Base-by-base conservation (phyloP, 305 asterid genomes). In the Fraxinus platypoda region DNA sequence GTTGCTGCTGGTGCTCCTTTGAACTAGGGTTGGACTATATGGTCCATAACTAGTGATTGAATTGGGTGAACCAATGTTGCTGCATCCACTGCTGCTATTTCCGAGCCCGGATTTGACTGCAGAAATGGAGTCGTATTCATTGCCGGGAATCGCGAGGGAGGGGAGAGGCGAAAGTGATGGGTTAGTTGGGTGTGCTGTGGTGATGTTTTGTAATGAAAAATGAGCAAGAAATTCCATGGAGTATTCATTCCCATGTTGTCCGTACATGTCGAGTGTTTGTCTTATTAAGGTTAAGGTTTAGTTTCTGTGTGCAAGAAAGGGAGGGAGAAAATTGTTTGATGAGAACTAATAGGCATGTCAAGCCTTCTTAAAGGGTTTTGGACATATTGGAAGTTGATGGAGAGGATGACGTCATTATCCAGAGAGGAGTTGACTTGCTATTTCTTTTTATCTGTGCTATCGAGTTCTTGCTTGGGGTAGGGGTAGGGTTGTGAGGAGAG, bases 41-140 rank as follows among this genome's bases (percentile, higher is more conserved):
- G 85, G 74, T 17, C 82, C 90, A 80, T 86, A 84, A 77, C 87
- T 85, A 4, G 88, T 73, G 76, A 83, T 77, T 4, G 92, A 89
- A 74, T 84, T 88, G 1, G 95, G 94, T 9, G 98, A 92, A 52
- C 92, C 92, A 13, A 89, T 92, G 34, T 90, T 90, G 86, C 97
- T 92, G 89, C 97, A 88, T 15, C 96, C 92, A 80, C 88, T 83
- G 85, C 91, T 89, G 25, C 93, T 88, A 82, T 88, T 86, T 3
- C 91, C 86, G 2, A 89, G 23, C 84, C 90, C 94, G 25, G 95
- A 82, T 82, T 90, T 84, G 82, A 91, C 54, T 19, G 89, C 86
- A 0, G 92, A 83, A 1, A 90, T 15, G 0, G 92, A 88, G 84
- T 90, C 97, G 66, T 83, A 91, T 25, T 89, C 91, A 12, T 73